phyloP scores from a whole-genome alignment of 306 rosid genomes.

The Vicia sativa region DNA sequence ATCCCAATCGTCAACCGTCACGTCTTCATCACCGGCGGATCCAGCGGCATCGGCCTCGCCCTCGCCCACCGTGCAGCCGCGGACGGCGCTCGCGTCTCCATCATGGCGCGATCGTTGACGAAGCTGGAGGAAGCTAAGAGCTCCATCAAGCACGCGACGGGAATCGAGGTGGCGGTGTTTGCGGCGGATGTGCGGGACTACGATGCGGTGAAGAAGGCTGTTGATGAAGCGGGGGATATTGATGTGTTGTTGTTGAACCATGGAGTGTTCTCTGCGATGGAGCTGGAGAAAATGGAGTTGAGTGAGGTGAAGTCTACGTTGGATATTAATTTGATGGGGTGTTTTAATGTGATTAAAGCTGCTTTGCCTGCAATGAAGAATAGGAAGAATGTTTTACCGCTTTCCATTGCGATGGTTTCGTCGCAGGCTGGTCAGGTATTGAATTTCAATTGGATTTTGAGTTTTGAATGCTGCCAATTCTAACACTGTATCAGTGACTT shows the following conservation, averaged over 20 bases:
- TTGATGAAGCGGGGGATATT: constrained; percentile 70
- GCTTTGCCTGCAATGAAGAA: constrained; percentile 71
- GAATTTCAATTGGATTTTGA: background rate
- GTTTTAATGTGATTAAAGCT: constrained; percentile 79
- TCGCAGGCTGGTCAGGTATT: constrained; percentile 95
- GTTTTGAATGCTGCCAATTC: background rate
- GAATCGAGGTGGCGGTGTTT: constrained; percentile 63
- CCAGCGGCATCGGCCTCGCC: constrained; percentile 95
- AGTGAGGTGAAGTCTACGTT: constrained; percentile 75
- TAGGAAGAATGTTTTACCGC: constrained; percentile 59
- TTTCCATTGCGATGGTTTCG: constrained; percentile 77
- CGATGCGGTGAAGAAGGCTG: constrained; percentile 61
- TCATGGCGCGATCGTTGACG: constrained; percentile 67
- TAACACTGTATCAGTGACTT: background rate
- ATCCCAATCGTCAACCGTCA: constrained; percentile 84
- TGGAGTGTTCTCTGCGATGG: constrained; percentile 72
- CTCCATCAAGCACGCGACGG: constrained; percentile 64
- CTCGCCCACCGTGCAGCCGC: constrained; percentile 80
- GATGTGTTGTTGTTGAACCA: constrained; percentile 81
- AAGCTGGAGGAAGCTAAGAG: constrained; percentile 75
- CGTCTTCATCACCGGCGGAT: constrained; percentile 93
- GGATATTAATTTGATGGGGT: constrained; percentile 82
- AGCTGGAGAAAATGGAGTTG: constrained; percentile 73
- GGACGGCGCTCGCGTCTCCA: constrained; percentile 85
- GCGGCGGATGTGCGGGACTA: constrained; percentile 79